Evolutionary conservation across 2,329 filamentous ascomycete genomes (phyloP), one percentile per base, ranked within the genome.

Genomic region (Fusarium aywerte): DNA sequence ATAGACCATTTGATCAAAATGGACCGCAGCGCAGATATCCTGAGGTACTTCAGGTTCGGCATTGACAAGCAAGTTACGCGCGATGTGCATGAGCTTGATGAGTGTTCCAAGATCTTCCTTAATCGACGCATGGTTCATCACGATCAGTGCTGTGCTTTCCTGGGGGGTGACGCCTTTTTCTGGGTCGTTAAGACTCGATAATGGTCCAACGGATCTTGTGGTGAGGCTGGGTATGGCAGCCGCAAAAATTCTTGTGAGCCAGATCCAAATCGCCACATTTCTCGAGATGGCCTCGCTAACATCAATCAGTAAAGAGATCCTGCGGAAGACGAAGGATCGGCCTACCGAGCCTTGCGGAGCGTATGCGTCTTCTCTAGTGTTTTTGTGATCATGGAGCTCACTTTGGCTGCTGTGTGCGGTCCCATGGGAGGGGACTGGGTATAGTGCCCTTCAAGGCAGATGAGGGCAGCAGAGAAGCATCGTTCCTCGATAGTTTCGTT

Each of bases 31-130:
- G 58, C 87, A 90, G 9, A 90, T 82, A 68, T 90, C 87, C 73
- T 90, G 88, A 3, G 88, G 87, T 5, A 89, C 85, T 71, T 89
- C 85, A 13, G 88, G 87, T 71, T 89, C 85, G 9, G 85, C 84
- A 11, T 88, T 89, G 29, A 89, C 88, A 23, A 90, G 80, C 62
- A 90, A 79, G 65, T 90, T 90, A 48, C 88, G 80, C 2, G 87
- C 86, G 71, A 90, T 88, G 62, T 89, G 86, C 85, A 90, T 87
- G 58, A 90, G 79, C 77, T 89, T 89, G 79, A 89, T 89, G 52
- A 90, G 80, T 58, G 87, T 84, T 52, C 86, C 84, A 56, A 90
- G 76, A 58, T 90, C 87, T 60, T 89, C 86, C 71, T 88, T 87
- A 59, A 90, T 81, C 25, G 81, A 80, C 7, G 80, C 81, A 71